These are phyloP conservation scores for Lichtheimia hyalospora DNA, from an alignment of 371 early-diverging fungal genomes.

Conservation along the genomic window DNA sequence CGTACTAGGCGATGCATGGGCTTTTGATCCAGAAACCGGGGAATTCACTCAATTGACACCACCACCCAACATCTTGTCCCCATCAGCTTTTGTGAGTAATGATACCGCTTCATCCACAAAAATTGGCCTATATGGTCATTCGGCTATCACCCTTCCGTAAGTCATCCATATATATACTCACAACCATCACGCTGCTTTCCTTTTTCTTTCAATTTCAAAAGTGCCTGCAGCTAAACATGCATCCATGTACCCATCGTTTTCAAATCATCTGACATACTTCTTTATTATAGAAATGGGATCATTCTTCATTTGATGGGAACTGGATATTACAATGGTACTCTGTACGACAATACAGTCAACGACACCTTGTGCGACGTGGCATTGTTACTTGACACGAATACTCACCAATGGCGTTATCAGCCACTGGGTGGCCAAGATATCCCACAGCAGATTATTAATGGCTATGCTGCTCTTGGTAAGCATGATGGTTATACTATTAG, in stretches of 20 bases:
- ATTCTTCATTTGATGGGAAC: conserved; percentile 7
- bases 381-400: conserved; percentile 2
- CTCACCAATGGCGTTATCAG: conserved; percentile 2
- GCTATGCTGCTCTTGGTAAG: conserved; percentile 13
- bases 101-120: neutral
- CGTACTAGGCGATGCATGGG: conserved; percentile 7
- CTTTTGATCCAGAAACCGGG: conserved; percentile 10
- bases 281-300: conserved; percentile 1
- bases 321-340: neutral
- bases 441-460: conserved; percentile 9
- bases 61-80: neutral
- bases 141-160: conserved; percentile 7
- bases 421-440: neutral
- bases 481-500: neutral
- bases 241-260: neutral
- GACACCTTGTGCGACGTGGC: neutral
- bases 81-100: neutral
- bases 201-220: too few relatives aligned
- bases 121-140: conserved; percentile 4
- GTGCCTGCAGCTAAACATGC: neutral
- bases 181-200: too few relatives aligned
- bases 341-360: neutral
- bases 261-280: conserved; percentile 1
- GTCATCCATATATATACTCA: neutral
- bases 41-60: conserved; percentile 5